Conservation (phyloP, 2,329 filamentous ascomycete genomes). For the Albifimbria verrucaria region DNA sequence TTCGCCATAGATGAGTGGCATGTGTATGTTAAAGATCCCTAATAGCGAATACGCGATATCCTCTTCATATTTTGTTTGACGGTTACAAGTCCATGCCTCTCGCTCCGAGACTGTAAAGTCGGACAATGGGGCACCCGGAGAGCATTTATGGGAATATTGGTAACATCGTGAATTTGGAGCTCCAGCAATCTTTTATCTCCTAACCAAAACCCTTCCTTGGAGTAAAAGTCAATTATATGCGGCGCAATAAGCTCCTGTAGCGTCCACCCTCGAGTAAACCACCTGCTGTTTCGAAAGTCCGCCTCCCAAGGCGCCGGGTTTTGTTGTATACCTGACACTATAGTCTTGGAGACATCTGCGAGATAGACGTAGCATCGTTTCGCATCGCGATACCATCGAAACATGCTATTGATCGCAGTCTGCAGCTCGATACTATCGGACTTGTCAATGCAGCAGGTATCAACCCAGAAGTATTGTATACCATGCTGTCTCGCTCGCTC, state of each 20-base stretch:
- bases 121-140: slow-evolving; percentile 9
- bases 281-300: not conserved
- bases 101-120: slow-evolving; percentile 11
- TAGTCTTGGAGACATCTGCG: slow-evolving; percentile 6
- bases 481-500: slow-evolving; percentile 6
- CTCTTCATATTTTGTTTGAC: slow-evolving; percentile 10
- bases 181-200: slow-evolving; percentile 18
- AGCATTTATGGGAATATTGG: slow-evolving; percentile 14
- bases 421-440: slow-evolving; percentile 7
- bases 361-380: slow-evolving; percentile 13
- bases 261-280: not conserved
- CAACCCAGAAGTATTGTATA: slow-evolving; percentile 13
- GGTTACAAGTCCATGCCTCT: slow-evolving; percentile 12
- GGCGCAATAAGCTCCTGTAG: slow-evolving; percentile 19
- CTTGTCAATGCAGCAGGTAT: slow-evolving; percentile 17
- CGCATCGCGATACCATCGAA: slow-evolving; percentile 12
- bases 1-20: slow-evolving; percentile 15
- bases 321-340: too few relatives aligned
- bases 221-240: slow-evolving; percentile 18
- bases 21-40: slow-evolving; percentile 13
- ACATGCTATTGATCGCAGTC: slow-evolving; percentile 15
- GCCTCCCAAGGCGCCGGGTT: too few relatives aligned
- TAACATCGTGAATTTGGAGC: slow-evolving; percentile 16
- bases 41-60: slow-evolving; percentile 14
- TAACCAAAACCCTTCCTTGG: slow-evolving; percentile 11